Conservation (phyloP, 352 stramenopile species). For the Phytophthora meadii region DNA sequence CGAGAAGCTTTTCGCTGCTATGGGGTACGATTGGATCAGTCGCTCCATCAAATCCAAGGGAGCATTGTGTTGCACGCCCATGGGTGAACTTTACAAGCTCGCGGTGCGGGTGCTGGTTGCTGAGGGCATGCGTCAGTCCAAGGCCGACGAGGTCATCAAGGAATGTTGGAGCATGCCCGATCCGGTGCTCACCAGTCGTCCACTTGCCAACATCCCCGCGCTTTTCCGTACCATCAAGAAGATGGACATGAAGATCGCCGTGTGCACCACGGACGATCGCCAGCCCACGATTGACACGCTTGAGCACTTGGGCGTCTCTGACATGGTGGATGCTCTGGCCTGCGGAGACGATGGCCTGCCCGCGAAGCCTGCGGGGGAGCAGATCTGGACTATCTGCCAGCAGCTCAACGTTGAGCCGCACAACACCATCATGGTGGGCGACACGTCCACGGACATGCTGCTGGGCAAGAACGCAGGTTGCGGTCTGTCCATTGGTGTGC, state of each 20-base stretch:
- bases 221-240: constrained; percentile 88
- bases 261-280: constrained; percentile 89
- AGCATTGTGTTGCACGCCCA: constrained; percentile 84
- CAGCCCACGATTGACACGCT: constrained; percentile 81
- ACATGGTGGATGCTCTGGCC: constrained; percentile 80
- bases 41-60: constrained; percentile 85
- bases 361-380: constrained; percentile 82
- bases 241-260: constrained; percentile 90
- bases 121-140: constrained; percentile 70
- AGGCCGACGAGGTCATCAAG: constrained; percentile 70
- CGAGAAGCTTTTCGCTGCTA: constrained; percentile 86
- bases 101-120: constrained; percentile 75
- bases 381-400: constrained; percentile 88
- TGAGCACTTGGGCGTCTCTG: constrained; percentile 69
- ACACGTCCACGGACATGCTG: constrained; percentile 87
- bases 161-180: constrained; percentile 89
- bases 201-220: constrained; percentile 71
- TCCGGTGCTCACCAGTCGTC: constrained; percentile 72
- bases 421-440: constrained; percentile 91
- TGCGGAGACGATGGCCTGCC: constrained; percentile 87
- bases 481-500: constrained; percentile 78
- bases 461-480: constrained; percentile 81
- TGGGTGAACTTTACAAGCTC: constrained; percentile 87
- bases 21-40: constrained; percentile 89
- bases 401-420: constrained; percentile 76